Conservation (phyloP, 2,329 filamentous ascomycete species). For the Fragosphaeria purpurea region DNA sequence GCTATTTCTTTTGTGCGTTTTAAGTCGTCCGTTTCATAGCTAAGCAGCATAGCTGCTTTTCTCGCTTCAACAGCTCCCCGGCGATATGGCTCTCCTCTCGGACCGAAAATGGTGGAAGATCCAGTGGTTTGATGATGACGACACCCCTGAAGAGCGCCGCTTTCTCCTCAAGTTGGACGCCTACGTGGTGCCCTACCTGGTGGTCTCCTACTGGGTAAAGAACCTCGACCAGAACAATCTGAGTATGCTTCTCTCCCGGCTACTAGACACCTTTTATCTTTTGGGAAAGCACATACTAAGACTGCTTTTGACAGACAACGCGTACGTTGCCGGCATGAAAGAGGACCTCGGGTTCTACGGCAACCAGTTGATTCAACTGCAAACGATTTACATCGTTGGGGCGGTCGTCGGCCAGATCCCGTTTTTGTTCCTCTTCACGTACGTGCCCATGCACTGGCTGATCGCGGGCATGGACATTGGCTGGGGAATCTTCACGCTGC, state of each 20-base stretch:
- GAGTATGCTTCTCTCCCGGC: conserved; percentile 5
- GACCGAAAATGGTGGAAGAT: conserved; percentile 2
- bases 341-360: conserved; percentile 17
- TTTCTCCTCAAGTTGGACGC: background rate
- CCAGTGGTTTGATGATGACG: conserved; percentile 3
- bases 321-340: conserved; percentile 20
- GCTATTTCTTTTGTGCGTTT: no score
- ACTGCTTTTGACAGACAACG: conserved; percentile 10
- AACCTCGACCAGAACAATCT: conserved; percentile 19
- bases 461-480: conserved; percentile 18
- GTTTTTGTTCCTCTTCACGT: conserved; percentile 3
- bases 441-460: conserved; percentile 18
- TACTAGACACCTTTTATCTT: conserved; percentile 7
- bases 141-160: background rate
- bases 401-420: conserved; percentile 1
- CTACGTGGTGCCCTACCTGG: background rate
- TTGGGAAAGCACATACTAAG: background rate
- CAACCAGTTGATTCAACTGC: conserved; percentile 13
- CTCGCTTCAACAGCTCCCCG: no score
- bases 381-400: conserved; percentile 15
- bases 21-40: no score
- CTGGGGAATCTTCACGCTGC: conserved; percentile 14
- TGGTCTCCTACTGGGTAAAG: conserved; percentile 12
- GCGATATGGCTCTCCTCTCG: background rate
- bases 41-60: no score